Percentiles rank a stretch among this genome's conserved stretches.
Evolutionary conservation across 306 rosid genomes (phyloP).

Genomic region (Dalbergia cultrata): DNA sequence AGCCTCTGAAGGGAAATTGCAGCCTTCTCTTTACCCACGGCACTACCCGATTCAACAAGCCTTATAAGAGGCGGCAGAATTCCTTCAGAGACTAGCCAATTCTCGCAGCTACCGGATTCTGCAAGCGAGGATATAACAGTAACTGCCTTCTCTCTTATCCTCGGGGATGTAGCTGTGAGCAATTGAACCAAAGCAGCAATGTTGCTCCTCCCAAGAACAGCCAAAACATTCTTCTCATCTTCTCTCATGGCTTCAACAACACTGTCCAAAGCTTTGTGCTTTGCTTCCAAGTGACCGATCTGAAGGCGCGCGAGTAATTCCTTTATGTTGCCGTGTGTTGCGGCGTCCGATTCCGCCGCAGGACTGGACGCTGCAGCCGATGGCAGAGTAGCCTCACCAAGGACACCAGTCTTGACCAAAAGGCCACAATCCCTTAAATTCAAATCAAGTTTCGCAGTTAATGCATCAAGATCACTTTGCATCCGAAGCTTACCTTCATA

Average conservation of each 20-base stretch:
- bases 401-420: slow-evolving; percentile 92
- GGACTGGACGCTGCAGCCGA: slow-evolving; percentile 48
- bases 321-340: slow-evolving; percentile 54
- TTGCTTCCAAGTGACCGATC: slow-evolving; percentile 87
- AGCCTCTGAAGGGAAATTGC: slow-evolving; percentile 80
- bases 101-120: slow-evolving; percentile 73
- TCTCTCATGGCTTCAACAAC: slow-evolving; percentile 87
- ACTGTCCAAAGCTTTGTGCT: slow-evolving; percentile 77
- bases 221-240: slow-evolving; percentile 73
- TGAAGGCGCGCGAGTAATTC: slow-evolving; percentile 92
- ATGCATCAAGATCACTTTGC: slow-evolving; percentile 89
- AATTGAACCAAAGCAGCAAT: slow-evolving; percentile 81
- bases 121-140: slow-evolving; percentile 84
- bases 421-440: slow-evolving; percentile 85
- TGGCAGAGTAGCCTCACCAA: slow-evolving; percentile 80
- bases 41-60: slow-evolving; percentile 84
- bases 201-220: slow-evolving; percentile 75
- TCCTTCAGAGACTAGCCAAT: slow-evolving; percentile 86
- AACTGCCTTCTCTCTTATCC: slow-evolving; percentile 77
- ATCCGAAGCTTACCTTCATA: slow-evolving; percentile 89
- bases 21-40: slow-evolving; percentile 87
- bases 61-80: slow-evolving; percentile 86
- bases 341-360: slow-evolving; percentile 59
- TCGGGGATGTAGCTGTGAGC: slow-evolving; percentile 80
- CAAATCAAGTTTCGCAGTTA: slow-evolving; percentile 81